A percentile compares a stretch with the other conserved stretches of the same genome.
phyloP scores from a whole-genome alignment of 2,329 filamentous ascomycete species.

The Penicillium sp. region DNA sequence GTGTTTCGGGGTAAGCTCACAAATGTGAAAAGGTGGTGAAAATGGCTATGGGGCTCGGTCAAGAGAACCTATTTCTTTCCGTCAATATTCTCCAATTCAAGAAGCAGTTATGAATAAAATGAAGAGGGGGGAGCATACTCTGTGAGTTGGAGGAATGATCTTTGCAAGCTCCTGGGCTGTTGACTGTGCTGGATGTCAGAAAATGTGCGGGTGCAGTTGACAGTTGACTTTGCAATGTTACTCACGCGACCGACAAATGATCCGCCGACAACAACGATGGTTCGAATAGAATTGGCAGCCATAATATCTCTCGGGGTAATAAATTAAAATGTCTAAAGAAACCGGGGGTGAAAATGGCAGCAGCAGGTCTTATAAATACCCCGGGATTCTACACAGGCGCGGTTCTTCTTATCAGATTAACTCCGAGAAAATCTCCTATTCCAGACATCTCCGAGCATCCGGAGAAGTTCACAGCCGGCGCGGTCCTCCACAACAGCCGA shows the following conservation, averaged over 20 bases:
- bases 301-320: conserved; percentile 24
- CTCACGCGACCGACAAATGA: conserved; percentile 42
- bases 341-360: background rate
- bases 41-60: conserved; percentile 41
- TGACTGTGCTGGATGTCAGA: conserved; percentile 20
- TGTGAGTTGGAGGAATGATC: conserved; percentile 38
- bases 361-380: background rate
- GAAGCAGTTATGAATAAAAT: background rate
- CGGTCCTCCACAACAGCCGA: conserved; percentile 10
- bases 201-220: conserved; percentile 2
- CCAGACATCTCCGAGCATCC: conserved; percentile 13
- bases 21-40: conserved; percentile 42
- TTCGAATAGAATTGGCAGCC: conserved; percentile 31
- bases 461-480: conserved; percentile 19
- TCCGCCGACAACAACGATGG: conserved; percentile 42
- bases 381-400: background rate
- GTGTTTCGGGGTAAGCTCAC: conserved; percentile 23
- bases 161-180: conserved; percentile 42
- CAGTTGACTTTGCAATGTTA: background rate
- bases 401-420: conserved; percentile 25
- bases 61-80: conserved; percentile 32
- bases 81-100: too few species aligned
- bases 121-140: conserved; percentile 24
- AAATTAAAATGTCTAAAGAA: background rate
- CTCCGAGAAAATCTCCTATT: conserved; percentile 19